Conservation (phyloP, 345 rosid species). For the Corymbia maculata region DNA sequence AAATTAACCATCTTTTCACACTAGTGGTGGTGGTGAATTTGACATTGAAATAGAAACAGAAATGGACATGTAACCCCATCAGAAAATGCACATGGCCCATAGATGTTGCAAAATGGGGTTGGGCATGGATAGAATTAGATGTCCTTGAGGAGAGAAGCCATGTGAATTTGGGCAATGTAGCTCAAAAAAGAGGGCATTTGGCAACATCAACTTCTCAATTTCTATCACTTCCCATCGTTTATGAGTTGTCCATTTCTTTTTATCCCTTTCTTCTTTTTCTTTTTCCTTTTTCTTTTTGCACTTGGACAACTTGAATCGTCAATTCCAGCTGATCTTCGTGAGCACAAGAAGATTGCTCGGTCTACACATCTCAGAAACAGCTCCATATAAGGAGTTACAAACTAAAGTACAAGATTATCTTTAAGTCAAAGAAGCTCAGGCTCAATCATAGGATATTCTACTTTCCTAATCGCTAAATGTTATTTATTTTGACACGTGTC, state of each 20-base stretch:
- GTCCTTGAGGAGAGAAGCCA: not conserved
- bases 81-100: not conserved
- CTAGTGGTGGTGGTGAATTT: not conserved
- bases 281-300: not conserved
- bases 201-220: not conserved
- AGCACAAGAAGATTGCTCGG: fast-evolving
- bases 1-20: not conserved
- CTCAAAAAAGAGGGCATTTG: not conserved
- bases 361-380: fast-evolving
- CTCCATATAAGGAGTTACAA: not conserved
- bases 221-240: not conserved
- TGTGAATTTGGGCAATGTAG: not conserved
- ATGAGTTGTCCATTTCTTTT: not conserved
- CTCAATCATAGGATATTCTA: fast-evolving
- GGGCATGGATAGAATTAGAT: fast-evolving
- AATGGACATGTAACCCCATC: not conserved
- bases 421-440: fast-evolving
- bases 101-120: not conserved
- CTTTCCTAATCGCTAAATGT: fast-evolving
- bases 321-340: fast-evolving
- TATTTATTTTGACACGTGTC: not conserved
- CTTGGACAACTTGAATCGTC: not conserved
- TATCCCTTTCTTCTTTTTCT: too few relatives aligned
- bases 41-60: not conserved
- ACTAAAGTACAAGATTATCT: not conserved